Evolutionary conservation across 305 asterid genomes (phyloP).

Genomic region (Fraxinus baroniana): DNA sequence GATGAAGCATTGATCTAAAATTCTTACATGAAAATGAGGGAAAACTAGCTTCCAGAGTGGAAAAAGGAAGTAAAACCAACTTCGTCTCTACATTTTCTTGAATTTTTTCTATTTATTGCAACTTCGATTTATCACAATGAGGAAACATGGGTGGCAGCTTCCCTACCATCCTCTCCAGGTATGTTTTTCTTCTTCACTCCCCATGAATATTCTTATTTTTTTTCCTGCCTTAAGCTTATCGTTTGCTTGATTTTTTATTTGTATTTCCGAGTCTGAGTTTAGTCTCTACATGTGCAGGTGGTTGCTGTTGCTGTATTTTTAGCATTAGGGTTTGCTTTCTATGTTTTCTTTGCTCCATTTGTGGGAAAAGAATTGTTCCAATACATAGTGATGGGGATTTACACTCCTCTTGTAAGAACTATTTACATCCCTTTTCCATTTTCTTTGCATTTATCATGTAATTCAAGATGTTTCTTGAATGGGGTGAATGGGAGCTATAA

Average conservation of each 20-base stretch:
- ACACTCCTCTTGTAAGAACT: conserved; percentile 61
- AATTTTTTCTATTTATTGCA: conserved; percentile 22
- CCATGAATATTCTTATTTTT: background rate
- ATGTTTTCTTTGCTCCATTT: conserved; percentile 99
- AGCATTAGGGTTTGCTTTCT: conserved; percentile 97
- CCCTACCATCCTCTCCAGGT: conserved; percentile 99
- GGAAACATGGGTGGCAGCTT: conserved; percentile 99
- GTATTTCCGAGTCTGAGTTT: conserved; percentile 18
- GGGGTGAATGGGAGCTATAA: conserved; percentile 7
- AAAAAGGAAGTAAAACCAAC: conserved; percentile 25
- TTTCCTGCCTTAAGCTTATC: background rate
- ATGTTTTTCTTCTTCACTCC: background rate
- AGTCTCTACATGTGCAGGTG: conserved; percentile 55
- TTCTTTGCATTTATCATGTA: conserved; percentile 4
- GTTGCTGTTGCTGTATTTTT: conserved; percentile 99
- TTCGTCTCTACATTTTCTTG: conserved; percentile 26
- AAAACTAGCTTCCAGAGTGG: conserved; percentile 27
- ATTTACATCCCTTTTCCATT: background rate
- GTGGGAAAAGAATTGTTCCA: conserved; percentile 82
- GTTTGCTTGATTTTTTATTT: background rate
- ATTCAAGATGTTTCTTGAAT: conserved; percentile 15
- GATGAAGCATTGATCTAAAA: conserved; percentile 34
- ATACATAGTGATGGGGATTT: conserved; percentile 78
- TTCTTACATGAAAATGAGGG: conserved; percentile 46
- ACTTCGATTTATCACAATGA: conserved; percentile 50